Percentiles rank a stretch among this genome's conserved stretches.
Evolutionary conservation across 176 grass and related monocot genomes (phyloP).

Genomic region (Oryza meyeriana): DNA sequence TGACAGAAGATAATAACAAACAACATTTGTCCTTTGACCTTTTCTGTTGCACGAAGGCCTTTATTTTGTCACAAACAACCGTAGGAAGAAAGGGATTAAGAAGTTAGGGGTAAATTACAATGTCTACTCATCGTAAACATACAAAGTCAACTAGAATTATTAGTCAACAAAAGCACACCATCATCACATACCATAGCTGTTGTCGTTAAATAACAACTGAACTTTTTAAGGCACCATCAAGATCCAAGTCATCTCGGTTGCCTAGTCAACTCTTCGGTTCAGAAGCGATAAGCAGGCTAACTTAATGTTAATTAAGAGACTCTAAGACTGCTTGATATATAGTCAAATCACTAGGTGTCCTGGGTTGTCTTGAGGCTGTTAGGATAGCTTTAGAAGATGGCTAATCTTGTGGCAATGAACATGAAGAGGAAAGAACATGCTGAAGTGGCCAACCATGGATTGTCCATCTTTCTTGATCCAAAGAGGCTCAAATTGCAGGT

Average conservation of each 20-base stretch:
- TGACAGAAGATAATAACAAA: background rate
- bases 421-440: conserved; percentile 52
- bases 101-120: background rate
- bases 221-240: background rate
- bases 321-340: background rate
- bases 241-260: conserved; percentile 20
- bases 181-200: background rate
- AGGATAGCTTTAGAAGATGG: conserved; percentile 16
- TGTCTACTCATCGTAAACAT: background rate
- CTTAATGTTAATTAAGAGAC: background rate
- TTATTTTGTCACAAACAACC: background rate
- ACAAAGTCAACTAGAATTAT: conserved; percentile 26
- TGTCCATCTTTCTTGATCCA: conserved; percentile 32
- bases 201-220: background rate
- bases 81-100: no score
- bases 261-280: conserved; percentile 25
- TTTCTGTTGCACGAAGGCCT: background rate
- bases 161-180: background rate
- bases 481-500: conserved; percentile 56
- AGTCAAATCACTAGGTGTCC: background rate
- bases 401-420: conserved; percentile 36
- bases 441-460: conserved; percentile 41
- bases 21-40: background rate
- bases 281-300: background rate
- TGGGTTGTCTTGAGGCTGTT: background rate